Conservation (phyloP, 371 early-diverging fungal genomes). For the Apophysomyces ossiformis region DNA sequence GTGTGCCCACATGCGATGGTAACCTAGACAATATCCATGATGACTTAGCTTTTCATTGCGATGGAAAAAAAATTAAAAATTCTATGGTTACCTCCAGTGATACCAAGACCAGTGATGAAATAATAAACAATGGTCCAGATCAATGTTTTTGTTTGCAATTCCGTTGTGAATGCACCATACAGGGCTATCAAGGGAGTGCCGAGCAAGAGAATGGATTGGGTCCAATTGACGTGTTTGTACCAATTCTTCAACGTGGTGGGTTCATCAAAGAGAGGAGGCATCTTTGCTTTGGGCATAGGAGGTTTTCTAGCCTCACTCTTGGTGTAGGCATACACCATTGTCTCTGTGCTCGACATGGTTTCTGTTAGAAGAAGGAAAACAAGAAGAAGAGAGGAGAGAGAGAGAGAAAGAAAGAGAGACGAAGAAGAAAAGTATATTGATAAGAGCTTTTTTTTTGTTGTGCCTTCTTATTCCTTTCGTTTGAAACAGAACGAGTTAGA, state of each 20-base stretch:
- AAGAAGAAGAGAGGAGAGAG: not conserved
- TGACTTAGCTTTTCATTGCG: not conserved
- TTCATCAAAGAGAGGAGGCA: constrained; percentile 37
- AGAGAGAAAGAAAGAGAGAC: not conserved
- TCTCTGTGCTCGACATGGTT: constrained; percentile 17
- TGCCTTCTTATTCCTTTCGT: constrained; percentile 3
- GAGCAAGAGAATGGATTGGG: constrained; percentile 72
- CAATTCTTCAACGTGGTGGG: constrained; percentile 56
- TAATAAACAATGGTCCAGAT: constrained; percentile 81
- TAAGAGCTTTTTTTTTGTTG: no score
- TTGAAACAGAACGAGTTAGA: constrained; percentile 1
- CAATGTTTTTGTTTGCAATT: constrained; percentile 70
- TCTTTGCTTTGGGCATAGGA: constrained; percentile 41
- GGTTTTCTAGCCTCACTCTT: constrained; percentile 52
- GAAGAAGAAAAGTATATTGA: no score
- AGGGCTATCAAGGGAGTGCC: constrained; percentile 81
- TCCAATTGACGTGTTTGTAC: constrained; percentile 79
- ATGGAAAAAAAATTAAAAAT: not conserved
- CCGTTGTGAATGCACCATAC: constrained; percentile 78
- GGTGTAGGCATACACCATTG: constrained; percentile 39
- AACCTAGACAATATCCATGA: constrained; percentile 43
- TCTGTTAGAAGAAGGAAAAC: not conserved
- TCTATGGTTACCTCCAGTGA: constrained; percentile 79
- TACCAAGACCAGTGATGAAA: constrained; percentile 86
- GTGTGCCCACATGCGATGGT: constrained; percentile 86